Evolutionary conservation across 805 yeast genomes (phyloP).

Genomic region (Starmera dryadoides): DNA sequence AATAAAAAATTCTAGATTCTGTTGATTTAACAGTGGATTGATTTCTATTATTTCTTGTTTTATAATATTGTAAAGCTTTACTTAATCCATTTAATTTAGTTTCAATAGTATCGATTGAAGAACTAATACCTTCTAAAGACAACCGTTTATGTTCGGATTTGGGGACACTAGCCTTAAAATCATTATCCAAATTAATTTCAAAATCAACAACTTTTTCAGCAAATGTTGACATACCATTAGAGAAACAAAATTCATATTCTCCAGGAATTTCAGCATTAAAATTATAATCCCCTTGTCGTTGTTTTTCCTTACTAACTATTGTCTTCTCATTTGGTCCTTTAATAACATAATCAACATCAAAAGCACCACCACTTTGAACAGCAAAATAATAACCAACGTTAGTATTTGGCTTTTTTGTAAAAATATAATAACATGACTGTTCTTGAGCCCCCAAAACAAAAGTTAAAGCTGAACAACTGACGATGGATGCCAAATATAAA

Average conservation of each 20-base stretch:
- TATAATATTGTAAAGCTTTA: slow-evolving; percentile 69
- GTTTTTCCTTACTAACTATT: slow-evolving; percentile 41
- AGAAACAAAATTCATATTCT: slow-evolving; percentile 61
- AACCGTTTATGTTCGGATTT: slow-evolving; percentile 44
- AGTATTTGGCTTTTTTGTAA: slow-evolving; percentile 51
- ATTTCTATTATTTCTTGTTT: slow-evolving; percentile 85
- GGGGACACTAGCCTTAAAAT: slow-evolving; percentile 24
- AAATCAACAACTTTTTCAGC: slow-evolving; percentile 72
- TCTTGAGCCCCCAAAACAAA: slow-evolving; percentile 73
- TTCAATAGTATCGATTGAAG: slow-evolving; percentile 52
- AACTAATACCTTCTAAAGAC: slow-evolving; percentile 32
- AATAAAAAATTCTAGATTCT: slow-evolving; percentile 73
- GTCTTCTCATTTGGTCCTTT: slow-evolving; percentile 46
- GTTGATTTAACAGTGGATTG: slow-evolving; percentile 81
- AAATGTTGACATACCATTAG: slow-evolving; percentile 54
- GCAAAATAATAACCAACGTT: slow-evolving; percentile 66
- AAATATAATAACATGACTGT: slow-evolving; percentile 61
- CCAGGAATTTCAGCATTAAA: slow-evolving; percentile 49
- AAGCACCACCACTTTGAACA: slow-evolving; percentile 62
- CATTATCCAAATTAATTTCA: slow-evolving; percentile 49
- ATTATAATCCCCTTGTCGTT: slow-evolving; percentile 57
- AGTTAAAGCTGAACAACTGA: slow-evolving; percentile 55
- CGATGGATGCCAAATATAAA: slow-evolving; percentile 15
- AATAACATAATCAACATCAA: slow-evolving; percentile 58
- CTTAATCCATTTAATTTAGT: slow-evolving; percentile 48